phyloP scores from a whole-genome alignment of 176 grass and related monocot genomes.

The Puya raimondii region DNA sequence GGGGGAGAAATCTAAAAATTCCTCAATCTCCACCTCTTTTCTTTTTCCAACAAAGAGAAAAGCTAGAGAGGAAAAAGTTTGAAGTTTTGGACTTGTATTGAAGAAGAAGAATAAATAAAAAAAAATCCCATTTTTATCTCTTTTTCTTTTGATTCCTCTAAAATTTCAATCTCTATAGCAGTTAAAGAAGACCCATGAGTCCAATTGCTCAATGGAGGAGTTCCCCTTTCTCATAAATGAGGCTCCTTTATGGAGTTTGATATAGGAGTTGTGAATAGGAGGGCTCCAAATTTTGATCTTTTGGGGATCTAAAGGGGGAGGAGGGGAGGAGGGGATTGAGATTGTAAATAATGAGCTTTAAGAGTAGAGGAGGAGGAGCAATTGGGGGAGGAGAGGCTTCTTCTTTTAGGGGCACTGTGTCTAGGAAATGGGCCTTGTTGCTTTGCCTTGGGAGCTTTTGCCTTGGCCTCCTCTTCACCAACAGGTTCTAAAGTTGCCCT shows the following conservation, averaged over 20 bases:
- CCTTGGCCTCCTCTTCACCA: constrained; percentile 83
- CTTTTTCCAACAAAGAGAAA: too few relatives aligned
- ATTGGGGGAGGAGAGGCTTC: constrained; percentile 8
- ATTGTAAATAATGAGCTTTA: neutral
- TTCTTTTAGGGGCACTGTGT: constrained; percentile 31
- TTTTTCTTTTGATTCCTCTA: neutral
- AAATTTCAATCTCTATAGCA: neutral
- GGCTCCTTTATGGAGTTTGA: neutral
- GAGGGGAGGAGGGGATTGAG: neutral
- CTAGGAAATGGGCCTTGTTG: constrained; percentile 53
- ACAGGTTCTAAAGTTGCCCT: constrained; percentile 37
- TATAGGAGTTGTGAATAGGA: neutral
- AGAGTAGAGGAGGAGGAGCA: constrained; percentile 9
- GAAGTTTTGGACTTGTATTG: neutral
- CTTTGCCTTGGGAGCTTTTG: constrained; percentile 86
- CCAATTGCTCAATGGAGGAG: neutral
- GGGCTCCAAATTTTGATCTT: neutral
- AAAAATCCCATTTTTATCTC: neutral
- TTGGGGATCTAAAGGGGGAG: neutral
- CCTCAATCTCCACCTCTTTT: too few relatives aligned
- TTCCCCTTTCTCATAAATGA: neutral
- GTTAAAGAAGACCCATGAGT: neutral
- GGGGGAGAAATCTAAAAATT: too few relatives aligned
- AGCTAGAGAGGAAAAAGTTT: neutral
- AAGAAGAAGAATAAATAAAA: neutral